Evolutionary conservation across 2,329 filamentous ascomycete species (phyloP).

Genomic region (Penicillium thymicola): DNA sequence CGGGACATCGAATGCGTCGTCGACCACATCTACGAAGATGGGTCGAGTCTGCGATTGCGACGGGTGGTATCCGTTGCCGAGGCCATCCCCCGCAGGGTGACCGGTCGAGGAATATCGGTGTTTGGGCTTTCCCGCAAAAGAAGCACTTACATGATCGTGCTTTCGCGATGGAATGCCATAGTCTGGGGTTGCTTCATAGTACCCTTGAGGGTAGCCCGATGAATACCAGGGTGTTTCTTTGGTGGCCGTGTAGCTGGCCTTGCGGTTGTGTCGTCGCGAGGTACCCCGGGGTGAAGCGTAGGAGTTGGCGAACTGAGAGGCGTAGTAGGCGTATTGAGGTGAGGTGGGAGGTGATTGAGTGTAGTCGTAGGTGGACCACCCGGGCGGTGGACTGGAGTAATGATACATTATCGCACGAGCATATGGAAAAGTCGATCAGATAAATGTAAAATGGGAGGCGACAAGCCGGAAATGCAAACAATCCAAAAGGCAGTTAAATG

Average conservation of each 20-base stretch:
- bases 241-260: constrained; percentile 54
- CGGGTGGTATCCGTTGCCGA: constrained; percentile 23
- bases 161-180: constrained; percentile 53
- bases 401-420: constrained; percentile 46
- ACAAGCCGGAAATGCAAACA: constrained; percentile 5
- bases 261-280: constrained; percentile 53
- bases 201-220: constrained; percentile 46
- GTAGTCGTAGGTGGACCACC: constrained; percentile 50
- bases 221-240: constrained; percentile 44
- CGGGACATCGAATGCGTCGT: constrained; percentile 52
- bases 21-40: constrained; percentile 56
- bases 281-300: constrained; percentile 44
- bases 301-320: constrained; percentile 52
- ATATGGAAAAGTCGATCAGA: constrained; percentile 24
- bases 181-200: constrained; percentile 48
- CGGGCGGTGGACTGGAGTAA: constrained; percentile 46
- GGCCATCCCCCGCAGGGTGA: constrained; percentile 30
- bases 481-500: constrained; percentile 18
- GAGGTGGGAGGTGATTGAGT: constrained; percentile 50
- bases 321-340: constrained; percentile 52
- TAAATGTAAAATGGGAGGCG: constrained; percentile 3
- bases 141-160: constrained; percentile 67
- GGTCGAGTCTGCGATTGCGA: constrained; percentile 48
- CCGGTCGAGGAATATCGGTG: constrained; percentile 49
- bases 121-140: constrained; percentile 41